Evolutionary conservation across 2,329 filamentous ascomycete genomes (phyloP).

Genomic region (Phialophora chinensis): DNA sequence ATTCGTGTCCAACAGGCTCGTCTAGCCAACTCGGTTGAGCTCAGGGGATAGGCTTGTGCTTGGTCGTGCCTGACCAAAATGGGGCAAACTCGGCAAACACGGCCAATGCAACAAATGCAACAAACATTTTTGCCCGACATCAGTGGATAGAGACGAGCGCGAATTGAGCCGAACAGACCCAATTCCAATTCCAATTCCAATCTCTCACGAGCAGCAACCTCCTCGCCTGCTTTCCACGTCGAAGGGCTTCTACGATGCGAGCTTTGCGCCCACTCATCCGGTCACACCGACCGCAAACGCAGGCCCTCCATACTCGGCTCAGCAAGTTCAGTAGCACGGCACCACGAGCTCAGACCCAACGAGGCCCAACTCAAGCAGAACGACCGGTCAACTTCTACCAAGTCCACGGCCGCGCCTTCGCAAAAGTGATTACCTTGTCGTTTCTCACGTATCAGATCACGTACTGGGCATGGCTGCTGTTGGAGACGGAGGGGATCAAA

Average conservation of each 20-base stretch:
- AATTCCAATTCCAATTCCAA: background rate
- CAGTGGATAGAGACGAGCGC: background rate
- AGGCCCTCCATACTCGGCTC: background rate
- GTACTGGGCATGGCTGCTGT: constrained; percentile 55
- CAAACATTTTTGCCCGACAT: background rate
- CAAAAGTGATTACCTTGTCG: constrained; percentile 56
- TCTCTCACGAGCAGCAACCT: background rate
- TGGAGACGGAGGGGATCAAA: constrained; percentile 55
- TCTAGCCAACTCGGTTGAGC: no score
- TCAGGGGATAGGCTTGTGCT: no score
- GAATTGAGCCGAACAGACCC: background rate
- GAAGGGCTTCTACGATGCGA: background rate
- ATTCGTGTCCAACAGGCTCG: no score
- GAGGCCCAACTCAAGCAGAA: constrained; percentile 14
- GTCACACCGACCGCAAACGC: background rate
- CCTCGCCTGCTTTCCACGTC: background rate
- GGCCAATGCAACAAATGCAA: background rate
- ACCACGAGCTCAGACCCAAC: constrained; percentile 6
- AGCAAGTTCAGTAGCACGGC: constrained; percentile 9
- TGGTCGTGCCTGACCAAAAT: background rate
- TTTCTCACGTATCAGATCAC: constrained; percentile 57
- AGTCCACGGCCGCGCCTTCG: constrained; percentile 48
- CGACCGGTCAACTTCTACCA: constrained; percentile 37
- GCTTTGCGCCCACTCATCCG: background rate
- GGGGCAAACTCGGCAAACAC: background rate